Evolutionary conservation across 495 filamentous ascomycete genomes (phyloP).

Genomic region (Podospora pseudoanserina): DNA sequence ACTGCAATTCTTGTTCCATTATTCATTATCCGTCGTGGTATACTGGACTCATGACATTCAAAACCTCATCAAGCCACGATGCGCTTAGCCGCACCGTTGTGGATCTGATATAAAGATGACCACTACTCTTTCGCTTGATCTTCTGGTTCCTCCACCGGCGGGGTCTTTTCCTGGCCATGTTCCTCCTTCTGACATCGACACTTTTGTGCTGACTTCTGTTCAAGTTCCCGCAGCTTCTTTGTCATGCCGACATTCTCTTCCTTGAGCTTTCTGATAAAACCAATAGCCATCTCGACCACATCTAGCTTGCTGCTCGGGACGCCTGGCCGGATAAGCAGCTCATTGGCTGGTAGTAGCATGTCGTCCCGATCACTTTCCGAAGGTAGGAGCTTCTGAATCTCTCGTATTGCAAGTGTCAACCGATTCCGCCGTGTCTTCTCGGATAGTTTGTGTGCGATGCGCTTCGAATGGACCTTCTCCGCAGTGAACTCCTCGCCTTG

Average conservation of each 20-base stretch:
- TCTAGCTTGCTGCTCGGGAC: conserved; percentile 32
- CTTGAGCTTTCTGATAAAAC: conserved; percentile 29
- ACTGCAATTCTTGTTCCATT: not conserved
- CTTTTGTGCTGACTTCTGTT: conserved; percentile 14
- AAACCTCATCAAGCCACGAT: not conserved
- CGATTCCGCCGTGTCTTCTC: conserved; percentile 34
- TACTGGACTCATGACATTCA: not conserved
- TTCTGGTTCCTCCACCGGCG: not conserved
- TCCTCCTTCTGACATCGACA: conserved; percentile 11
- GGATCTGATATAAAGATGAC: not conserved
- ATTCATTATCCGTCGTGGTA: not conserved
- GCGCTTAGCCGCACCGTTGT: not conserved
- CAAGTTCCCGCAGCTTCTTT: conserved; percentile 24
- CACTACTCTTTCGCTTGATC: not conserved
- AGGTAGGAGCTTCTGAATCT: conserved; percentile 35
- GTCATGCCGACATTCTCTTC: conserved; percentile 26
- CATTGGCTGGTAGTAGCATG: not conserved
- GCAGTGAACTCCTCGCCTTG: conserved; percentile 16
- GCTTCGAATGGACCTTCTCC: conserved; percentile 23
- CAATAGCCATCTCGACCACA: conserved; percentile 32
- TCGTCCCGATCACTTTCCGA: conserved; percentile 5
- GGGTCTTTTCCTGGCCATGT: not conserved
- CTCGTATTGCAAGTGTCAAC: conserved; percentile 30
- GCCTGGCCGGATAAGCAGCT: conserved; percentile 14
- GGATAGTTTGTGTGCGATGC: conserved; percentile 35